A percentile compares a stretch with the other conserved stretches of the same genome.
These are phyloP conservation scores for Neoboletus subvelutipes DNA, from an alignment of 768 basidiomycete genomes.

Conservation along the genomic window DNA sequence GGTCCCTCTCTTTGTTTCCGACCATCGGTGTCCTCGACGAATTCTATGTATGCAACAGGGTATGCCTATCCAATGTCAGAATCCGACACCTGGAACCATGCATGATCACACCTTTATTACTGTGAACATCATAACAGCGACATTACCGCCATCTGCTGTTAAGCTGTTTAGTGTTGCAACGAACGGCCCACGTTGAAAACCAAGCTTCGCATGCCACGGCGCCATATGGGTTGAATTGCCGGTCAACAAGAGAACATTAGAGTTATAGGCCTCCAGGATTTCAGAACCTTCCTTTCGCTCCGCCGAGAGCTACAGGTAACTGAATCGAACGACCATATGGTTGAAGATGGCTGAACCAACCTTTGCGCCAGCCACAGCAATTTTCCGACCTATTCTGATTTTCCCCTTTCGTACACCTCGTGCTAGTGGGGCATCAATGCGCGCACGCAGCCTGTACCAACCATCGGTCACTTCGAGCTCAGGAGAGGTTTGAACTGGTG, in stretches of 20 bases:
- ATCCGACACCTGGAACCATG: background rate
- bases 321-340: background rate
- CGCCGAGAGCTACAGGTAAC: conserved; percentile 52
- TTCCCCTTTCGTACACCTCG: conserved; percentile 66
- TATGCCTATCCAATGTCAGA: conserved; percentile 45
- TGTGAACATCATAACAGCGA: conserved; percentile 72
- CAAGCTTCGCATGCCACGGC: conserved; percentile 86
- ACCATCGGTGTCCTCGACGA: conserved; percentile 49
- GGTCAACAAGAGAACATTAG: conserved; percentile 60
- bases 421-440: conserved; percentile 69
- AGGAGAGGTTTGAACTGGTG: conserved; percentile 42
- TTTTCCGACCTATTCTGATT: conserved; percentile 78
- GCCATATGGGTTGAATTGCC: conserved; percentile 88
- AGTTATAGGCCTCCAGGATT: conserved; percentile 76
- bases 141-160: conserved; percentile 75
- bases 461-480: conserved; percentile 94
- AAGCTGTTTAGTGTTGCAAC: conserved; percentile 79
- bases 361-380: conserved; percentile 75
- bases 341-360: conserved; percentile 42
- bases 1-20: conserved; percentile 57
- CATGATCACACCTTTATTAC: conserved; percentile 54
- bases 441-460: conserved; percentile 87
- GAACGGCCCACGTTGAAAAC: conserved; percentile 65
- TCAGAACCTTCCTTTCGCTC: conserved; percentile 78
- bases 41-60: conserved; percentile 81